Base-by-base conservation (phyloP, 495 filamentous ascomycete species). In the Xylaria venustula region DNA sequence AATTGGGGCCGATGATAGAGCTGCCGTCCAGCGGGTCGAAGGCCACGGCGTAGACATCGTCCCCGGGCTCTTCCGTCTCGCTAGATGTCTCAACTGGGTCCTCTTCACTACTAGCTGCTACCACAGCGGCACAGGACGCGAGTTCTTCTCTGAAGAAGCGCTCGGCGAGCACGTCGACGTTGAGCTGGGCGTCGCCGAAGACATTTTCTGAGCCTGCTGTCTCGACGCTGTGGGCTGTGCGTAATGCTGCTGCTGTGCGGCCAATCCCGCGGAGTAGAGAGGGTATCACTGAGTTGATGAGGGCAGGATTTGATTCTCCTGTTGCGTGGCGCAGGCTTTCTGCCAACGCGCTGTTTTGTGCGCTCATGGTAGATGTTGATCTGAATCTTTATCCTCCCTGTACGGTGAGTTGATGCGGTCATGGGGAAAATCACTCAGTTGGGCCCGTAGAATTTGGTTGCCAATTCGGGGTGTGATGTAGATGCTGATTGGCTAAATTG, bases 21-120 rank as follows among this genome's bases (percentile, higher is more conserved):
- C 74, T 78, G 8, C 81, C 80, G 57, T 84, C 81, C 0, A 83
- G 73, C 20, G 81, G 81, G 61, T 84, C 81, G 63, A 84, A 84
- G 2, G 79, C 81, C n/a, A 83, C 55, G 1, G 81, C 79, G 67
- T 83, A 83, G n/a, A 74, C 61, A 50, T 83, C 80, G 3, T 61
- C 59, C 9, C 42, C 56, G 1, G n/a, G n/a, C n/a, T 55, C 20
- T 14, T 49, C n/a, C 22, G 14, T 59, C 37, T 36, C 36, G 15
- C 36, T 53, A 9, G 32, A 14, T 22, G 65, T 64, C 64, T 84
- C 81, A 1, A 78, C 62, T 3, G 80, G 80, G 40, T 83, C 79
- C 64, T 84, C 81, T 59, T 84, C 81, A 68, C 78, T 81, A 64
- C 77, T 79, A 7, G 79, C 81, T 0, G 75, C 77, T 25, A 65